phyloP scores from a whole-genome alignment of 2,329 filamentous ascomycete genomes.

The Sporothrix protearum region DNA sequence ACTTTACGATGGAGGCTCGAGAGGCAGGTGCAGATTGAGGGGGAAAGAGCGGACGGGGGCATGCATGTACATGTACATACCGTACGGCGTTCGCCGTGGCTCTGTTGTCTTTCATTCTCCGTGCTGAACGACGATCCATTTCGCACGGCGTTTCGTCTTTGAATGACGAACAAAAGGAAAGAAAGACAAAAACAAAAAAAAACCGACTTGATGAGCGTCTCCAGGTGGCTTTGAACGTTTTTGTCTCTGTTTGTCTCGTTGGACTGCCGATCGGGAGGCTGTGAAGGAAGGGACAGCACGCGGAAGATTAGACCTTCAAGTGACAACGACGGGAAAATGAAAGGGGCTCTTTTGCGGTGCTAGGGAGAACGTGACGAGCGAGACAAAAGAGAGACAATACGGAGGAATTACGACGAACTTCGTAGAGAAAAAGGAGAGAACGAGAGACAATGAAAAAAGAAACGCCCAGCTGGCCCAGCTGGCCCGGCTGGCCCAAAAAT shows the following conservation, averaged over 20 bases:
- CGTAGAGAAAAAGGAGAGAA: too few relatives aligned
- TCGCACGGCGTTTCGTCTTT: background rate
- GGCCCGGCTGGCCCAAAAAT: too few relatives aligned
- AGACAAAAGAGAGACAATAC: background rate
- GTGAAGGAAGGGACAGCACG: background rate
- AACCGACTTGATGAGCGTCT: too few relatives aligned
- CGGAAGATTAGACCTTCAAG: background rate
- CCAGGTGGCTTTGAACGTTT: background rate
- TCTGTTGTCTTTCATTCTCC: conserved; percentile 7
- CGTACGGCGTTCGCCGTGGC: conserved; percentile 3
- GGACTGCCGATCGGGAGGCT: conserved; percentile 8
- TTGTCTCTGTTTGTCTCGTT: background rate
- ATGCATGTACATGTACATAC: too few relatives aligned
- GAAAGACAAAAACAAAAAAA: too few relatives aligned
- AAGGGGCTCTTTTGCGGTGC: background rate
- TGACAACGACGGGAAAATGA: background rate
- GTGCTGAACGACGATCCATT: conserved; percentile 11
- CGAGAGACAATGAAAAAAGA: background rate
- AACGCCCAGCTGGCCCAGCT: background rate
- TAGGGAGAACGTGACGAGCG: conserved; percentile 3
- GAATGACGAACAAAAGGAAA: too few relatives aligned
- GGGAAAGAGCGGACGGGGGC: background rate
- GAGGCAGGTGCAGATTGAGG: background rate
- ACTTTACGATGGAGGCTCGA: background rate
- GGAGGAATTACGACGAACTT: too few relatives aligned